These are phyloP conservation scores for Biscogniauxia mediterranea DNA, from an alignment of 2,329 filamentous ascomycete genomes.

Conservation along the genomic window DNA sequence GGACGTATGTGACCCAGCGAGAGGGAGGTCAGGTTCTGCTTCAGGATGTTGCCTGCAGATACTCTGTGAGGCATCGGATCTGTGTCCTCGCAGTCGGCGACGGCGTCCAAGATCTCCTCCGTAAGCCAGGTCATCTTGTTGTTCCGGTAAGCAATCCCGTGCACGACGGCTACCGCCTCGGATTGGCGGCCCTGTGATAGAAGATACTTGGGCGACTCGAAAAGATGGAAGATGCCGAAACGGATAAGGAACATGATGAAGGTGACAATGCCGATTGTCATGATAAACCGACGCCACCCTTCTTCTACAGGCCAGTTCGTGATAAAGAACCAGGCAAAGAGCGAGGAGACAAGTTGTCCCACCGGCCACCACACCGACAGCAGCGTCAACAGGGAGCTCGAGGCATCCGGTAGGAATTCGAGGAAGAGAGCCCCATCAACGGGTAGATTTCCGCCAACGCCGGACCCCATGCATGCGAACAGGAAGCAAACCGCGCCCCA, in stretches of 20 bases:
- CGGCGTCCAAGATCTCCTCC: conserved; percentile 61
- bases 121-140: conserved; percentile 71
- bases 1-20: conserved; percentile 65
- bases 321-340: conserved; percentile 75
- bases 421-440: conserved; percentile 80
- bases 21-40: conserved; percentile 62
- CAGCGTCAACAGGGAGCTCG: conserved; percentile 71
- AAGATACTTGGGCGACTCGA: conserved; percentile 83
- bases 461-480: conserved; percentile 62
- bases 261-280: conserved; percentile 69
- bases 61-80: conserved; percentile 20
- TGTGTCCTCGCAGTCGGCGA: conserved; percentile 44
- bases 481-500: conserved; percentile 65
- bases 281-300: conserved; percentile 75
- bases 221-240: conserved; percentile 77
- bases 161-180: conserved; percentile 77
- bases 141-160: conserved; percentile 74
- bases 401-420: conserved; percentile 76
- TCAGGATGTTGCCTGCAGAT: conserved; percentile 45
- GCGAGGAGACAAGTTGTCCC: conserved; percentile 70
- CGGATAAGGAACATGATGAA: conserved; percentile 76
- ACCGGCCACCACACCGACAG: conserved; percentile 88
- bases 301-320: conserved; percentile 64
- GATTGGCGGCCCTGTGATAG: conserved; percentile 72
- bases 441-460: conserved; percentile 73